Conservation (phyloP, 1,139 yeast species). For the Kurtzmaniella quercitrusa region DNA sequence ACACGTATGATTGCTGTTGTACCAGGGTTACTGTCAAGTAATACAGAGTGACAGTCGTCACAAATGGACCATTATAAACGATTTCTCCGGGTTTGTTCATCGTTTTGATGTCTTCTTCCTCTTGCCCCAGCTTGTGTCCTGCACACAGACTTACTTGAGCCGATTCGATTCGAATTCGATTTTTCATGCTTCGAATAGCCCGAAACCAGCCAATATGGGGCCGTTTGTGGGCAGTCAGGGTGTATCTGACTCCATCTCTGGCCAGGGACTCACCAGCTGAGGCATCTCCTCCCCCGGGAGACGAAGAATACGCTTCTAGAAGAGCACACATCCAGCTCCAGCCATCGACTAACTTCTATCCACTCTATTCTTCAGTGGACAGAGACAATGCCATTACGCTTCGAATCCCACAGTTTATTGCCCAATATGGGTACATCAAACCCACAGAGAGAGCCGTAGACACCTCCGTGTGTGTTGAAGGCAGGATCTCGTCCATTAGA, state of each 20-base stretch:
- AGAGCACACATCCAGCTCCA: neutral
- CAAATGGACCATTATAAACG: no score
- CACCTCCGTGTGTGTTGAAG: slow-evolving; percentile 32
- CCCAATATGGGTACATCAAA: neutral
- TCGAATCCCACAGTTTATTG: slow-evolving; percentile 4
- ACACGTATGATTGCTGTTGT: no score
- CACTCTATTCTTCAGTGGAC: slow-evolving; percentile 4
- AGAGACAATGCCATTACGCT: slow-evolving; percentile 1
- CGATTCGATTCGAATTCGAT: neutral
- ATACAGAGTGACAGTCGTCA: no score
- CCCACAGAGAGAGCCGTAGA: slow-evolving; percentile 1
- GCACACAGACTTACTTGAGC: neutral
- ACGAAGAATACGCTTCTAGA: neutral
- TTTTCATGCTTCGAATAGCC: neutral
- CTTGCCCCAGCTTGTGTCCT: no score
- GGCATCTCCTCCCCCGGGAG: neutral
- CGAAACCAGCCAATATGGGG: neutral
- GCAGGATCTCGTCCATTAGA: slow-evolving; percentile 54
- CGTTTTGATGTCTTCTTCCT: no score
- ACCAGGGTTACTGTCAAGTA: no score
- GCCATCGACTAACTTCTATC: slow-evolving; percentile 3
- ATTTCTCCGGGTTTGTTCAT: no score
- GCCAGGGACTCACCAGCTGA: neutral
- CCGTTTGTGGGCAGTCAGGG: neutral
- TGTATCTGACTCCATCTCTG: neutral